Base-by-base conservation (phyloP, 1,139 yeast species). In the Diutina sp. region DNA sequence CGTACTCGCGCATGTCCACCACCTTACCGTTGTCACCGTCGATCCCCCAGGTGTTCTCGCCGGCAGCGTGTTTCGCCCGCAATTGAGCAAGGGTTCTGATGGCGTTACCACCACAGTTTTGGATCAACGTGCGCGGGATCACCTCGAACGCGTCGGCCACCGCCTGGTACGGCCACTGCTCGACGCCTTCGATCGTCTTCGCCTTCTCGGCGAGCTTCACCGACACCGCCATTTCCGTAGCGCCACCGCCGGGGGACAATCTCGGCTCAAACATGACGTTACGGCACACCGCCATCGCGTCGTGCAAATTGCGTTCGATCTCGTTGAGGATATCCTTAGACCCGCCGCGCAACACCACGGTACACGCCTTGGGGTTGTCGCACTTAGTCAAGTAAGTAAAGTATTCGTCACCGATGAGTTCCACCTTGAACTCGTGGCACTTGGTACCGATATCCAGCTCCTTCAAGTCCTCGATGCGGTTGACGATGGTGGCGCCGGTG, bases 101-200 rank as follows among this genome's bases (percentile, higher is more conserved):
- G 56, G 99, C 91, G 69, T 90, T 91, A 38, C 96, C 98, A 65
- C 99, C 99, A 63, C 99, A 90, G 73, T 93, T 93, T 74, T 95
- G 99, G 60, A 93, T 85, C 67, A 93, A 80, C 5, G 99, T 95
- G 74, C 99, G 85, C 64, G 99, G 98, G 64, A 93, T 90, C 58
- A 95, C 97, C 72, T 93, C 99, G 77, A 93, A 87, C 1, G 99
- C 98, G 73, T 93, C 98, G 25, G 98, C 96, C 58, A 93, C 98
- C 6, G 99, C 97, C 72, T 90, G 95, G 74, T 93, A 95, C 56
- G 99, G 99, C 96, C 97, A 91, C 73, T 95, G 99, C 58, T 90
- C 91, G 58, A 93, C 87, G 58, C 99, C 99, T 71, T 90, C 97
- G 63, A 95, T 84, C 56, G 84, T 79, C 73, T 91, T 91, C 55